A percentile compares a stretch with the other conserved stretches of the same genome.
These are phyloP conservation scores for Tilletia walkeri DNA, from an alignment of 1,284 basidiomycete species.

Conservation along the genomic window DNA sequence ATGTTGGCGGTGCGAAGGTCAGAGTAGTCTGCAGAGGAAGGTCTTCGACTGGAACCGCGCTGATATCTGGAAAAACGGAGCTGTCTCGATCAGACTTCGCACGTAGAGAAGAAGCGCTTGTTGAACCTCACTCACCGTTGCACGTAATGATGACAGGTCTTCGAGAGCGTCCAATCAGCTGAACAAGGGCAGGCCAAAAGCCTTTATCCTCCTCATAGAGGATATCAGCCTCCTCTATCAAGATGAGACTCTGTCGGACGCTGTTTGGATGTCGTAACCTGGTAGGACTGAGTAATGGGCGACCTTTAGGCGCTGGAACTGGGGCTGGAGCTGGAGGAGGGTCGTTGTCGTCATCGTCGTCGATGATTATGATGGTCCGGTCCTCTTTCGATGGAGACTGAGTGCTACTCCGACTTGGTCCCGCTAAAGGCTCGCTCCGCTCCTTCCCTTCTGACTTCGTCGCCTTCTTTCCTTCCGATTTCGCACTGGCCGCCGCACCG, in stretches of 20 bases:
- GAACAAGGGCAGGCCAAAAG: constrained; percentile 76
- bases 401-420: no score
- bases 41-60: constrained; percentile 29
- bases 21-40: constrained; percentile 37
- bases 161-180: constrained; percentile 42
- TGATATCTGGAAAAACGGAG: constrained; percentile 24
- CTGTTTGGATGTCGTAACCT: neutral
- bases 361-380: no score
- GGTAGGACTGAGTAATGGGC: no score
- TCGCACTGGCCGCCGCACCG: no score
- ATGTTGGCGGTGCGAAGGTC: constrained; percentile 31
- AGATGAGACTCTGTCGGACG: constrained; percentile 77
- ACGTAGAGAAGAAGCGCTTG: constrained; percentile 19
- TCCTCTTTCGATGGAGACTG: no score
- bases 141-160: constrained; percentile 50
- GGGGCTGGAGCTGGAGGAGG: no score
- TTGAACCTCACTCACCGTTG: constrained; percentile 29
- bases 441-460: no score
- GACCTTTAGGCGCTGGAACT: no score
- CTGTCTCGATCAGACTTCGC: constrained; percentile 8
- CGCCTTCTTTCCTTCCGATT: no score
- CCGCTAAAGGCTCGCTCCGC: no score
- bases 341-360: no score
- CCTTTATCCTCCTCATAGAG: constrained; percentile 83
- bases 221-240: constrained; percentile 96